Percentiles rank a stretch among this genome's conserved stretches.
These are phyloP conservation scores for Xanthoconium purpureum DNA, from an alignment of 768 basidiomycete genomes.

Conservation along the genomic window DNA sequence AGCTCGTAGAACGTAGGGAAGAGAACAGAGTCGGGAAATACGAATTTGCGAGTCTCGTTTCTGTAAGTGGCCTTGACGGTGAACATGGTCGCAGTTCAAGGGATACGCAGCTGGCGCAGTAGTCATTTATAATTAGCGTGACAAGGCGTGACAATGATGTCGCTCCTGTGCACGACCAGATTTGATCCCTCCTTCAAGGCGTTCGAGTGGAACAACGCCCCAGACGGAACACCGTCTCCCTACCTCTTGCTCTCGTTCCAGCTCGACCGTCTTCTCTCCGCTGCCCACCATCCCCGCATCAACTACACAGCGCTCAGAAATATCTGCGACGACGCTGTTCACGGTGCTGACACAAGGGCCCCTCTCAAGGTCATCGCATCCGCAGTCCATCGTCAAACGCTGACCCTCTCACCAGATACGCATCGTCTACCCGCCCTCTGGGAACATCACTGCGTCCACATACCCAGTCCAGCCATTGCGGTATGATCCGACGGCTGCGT, in stretches of 20 bases:
- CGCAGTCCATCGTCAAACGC: neutral
- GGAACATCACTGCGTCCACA: constrained; percentile 36
- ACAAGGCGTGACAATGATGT: constrained; percentile 13
- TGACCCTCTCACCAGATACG: constrained; percentile 43
- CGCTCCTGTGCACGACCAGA: constrained; percentile 53
- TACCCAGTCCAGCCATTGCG: constrained; percentile 32
- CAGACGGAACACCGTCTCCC: constrained; percentile 46
- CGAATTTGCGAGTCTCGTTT: constrained; percentile 64
- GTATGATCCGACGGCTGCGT: constrained; percentile 39
- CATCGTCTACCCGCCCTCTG: constrained; percentile 43
- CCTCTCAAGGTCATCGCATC: constrained; percentile 25
- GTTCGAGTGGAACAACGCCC: constrained; percentile 57
- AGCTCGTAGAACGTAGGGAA: constrained; percentile 68
- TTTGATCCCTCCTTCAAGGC: constrained; percentile 51
- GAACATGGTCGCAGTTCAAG: constrained; percentile 51
- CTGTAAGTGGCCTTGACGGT: constrained; percentile 77
- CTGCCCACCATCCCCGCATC: constrained; percentile 36
- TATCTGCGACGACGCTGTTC: constrained; percentile 47
- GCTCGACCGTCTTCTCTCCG: constrained; percentile 53
- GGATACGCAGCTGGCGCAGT: neutral
- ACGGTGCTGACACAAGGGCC: constrained; percentile 10
- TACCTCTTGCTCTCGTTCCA: constrained; percentile 65
- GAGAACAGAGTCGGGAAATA: constrained; percentile 45
- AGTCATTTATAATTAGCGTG: constrained; percentile 14
- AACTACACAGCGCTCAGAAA: constrained; percentile 40